A percentile compares a stretch with the other conserved stretches of the same genome.
phyloP scores from a whole-genome alignment of 164 flowering plant genomes.

The Cinnamomum chago region DNA sequence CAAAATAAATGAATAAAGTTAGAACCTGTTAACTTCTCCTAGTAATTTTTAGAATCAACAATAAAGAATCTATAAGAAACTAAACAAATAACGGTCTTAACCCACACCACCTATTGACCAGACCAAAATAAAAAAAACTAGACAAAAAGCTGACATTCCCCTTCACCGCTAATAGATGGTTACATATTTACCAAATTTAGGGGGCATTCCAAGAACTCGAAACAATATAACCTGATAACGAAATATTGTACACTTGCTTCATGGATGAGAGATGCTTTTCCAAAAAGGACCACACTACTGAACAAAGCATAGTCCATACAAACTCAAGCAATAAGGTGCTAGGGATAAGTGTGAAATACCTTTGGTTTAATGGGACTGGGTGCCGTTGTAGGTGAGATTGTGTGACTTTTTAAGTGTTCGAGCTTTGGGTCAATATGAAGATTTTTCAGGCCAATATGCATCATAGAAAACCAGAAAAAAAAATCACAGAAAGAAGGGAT shows the following conservation, averaged over 20 bases:
- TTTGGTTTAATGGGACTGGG: background rate
- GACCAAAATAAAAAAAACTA: too few relatives aligned
- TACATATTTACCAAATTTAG: background rate
- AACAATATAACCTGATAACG: conserved; percentile 14
- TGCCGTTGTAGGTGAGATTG: background rate
- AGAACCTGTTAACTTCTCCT: too few relatives aligned
- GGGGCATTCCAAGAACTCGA: conserved; percentile 3
- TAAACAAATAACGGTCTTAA: too few relatives aligned
- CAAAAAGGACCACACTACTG: background rate
- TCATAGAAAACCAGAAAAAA: too few relatives aligned
- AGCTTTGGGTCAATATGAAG: conserved; percentile 55
- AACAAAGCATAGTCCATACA: background rate
- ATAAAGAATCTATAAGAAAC: too few relatives aligned
- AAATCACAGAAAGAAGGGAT: too few relatives aligned
- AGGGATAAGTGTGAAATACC: background rate
- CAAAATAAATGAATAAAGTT: too few relatives aligned
- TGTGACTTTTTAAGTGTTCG: conserved; percentile 21
- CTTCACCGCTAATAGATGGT: background rate
- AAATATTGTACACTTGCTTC: conserved; percentile 20
- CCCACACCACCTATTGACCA: too few relatives aligned
- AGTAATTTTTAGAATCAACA: too few relatives aligned
- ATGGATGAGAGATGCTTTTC: background rate
- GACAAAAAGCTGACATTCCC: background rate
- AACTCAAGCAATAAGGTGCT: background rate
- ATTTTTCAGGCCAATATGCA: too few relatives aligned